These are phyloP conservation scores for Prunus davidiana DNA, from an alignment of 306 rosid species.

Conservation along the genomic window DNA sequence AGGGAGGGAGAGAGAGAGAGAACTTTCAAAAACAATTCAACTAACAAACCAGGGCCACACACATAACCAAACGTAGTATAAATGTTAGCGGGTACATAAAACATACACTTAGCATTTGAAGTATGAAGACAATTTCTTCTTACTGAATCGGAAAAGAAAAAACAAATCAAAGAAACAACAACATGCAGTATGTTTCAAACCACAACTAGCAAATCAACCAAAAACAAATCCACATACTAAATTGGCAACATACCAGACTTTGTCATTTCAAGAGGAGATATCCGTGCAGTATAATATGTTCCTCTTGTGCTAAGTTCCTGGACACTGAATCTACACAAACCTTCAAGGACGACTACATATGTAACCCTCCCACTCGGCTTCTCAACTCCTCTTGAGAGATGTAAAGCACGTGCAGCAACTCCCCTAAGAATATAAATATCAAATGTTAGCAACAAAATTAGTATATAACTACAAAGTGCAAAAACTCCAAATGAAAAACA, in stretches of 20 bases:
- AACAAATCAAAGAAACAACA: neutral
- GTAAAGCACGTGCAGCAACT: slow-evolving; percentile 95
- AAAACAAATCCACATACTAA: neutral
- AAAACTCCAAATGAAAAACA: neutral
- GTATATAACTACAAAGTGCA: neutral
- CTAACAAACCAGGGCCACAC: neutral
- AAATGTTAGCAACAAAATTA: neutral
- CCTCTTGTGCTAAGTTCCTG: slow-evolving; percentile 97
- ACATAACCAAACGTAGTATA: neutral
- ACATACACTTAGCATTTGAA: neutral
- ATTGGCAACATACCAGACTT: slow-evolving; percentile 58
- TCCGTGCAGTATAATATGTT: slow-evolving; percentile 86
- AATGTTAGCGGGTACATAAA: neutral
- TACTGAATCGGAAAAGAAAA: neutral
- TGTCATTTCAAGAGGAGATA: slow-evolving; percentile 87
- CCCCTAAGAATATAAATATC: slow-evolving; percentile 58
- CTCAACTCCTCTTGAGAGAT: slow-evolving; percentile 98
- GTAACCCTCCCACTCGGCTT: slow-evolving; percentile 99
- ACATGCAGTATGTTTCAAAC: neutral
- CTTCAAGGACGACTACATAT: slow-evolving; percentile 93
- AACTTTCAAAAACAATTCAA: neutral
- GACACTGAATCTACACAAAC: slow-evolving; percentile 88
- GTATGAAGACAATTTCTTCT: neutral
- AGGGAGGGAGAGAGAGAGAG: neutral
- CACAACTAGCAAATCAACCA: neutral